Base-by-base conservation (phyloP, 495 filamentous ascomycete species). In the Hyaloscypha finlandica region DNA sequence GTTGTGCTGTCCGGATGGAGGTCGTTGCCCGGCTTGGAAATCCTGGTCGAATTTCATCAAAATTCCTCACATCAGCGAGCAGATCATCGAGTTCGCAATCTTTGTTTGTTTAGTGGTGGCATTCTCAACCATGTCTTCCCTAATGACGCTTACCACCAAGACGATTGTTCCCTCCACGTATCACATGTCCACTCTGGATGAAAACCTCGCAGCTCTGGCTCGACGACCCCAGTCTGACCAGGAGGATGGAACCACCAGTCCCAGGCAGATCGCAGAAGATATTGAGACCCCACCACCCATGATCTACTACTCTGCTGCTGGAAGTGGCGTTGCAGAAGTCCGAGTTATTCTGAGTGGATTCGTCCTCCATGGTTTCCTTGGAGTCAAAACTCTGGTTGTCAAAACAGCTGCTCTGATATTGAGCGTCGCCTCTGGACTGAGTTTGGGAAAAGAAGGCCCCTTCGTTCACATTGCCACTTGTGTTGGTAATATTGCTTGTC, bases 381-480 rank as follows among this genome's bases (percentile, higher is more conserved):
- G 95, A 63, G 76, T 96, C 51, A 93, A 89, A 76, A 99, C 95
- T 0, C 84, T 99, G 31, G 77, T 94, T 12, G 83, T 97, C 71
- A 99, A 99, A 77, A 93, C 91, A 0, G 74, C 91, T 53, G 93
- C 87, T 19, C 79, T 99, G 39, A 85, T 97, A 54, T 83, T 98
- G 66, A 95, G 91, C 74, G 92, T 99, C 39, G 88, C 93, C 3
- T 98, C 95, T 20, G 95, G 95, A 4, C 78, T 99, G 51, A 97
- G 93, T 74, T 79, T 99, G 45, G 95, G 95, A 12, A 99, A 99
- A 77, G 95, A 99, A 80, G 95, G 95, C 1, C 95, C 95, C 3
- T 98, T 95, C 77, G 95, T 99, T 30, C 95, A 99, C 78, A 97
- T 98, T 70, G 92, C 94, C 3, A 93, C 95, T 2, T 97, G 94